Base-by-base conservation (phyloP, 495 filamentous ascomycete species). In the Apodospora peruviana region DNA sequence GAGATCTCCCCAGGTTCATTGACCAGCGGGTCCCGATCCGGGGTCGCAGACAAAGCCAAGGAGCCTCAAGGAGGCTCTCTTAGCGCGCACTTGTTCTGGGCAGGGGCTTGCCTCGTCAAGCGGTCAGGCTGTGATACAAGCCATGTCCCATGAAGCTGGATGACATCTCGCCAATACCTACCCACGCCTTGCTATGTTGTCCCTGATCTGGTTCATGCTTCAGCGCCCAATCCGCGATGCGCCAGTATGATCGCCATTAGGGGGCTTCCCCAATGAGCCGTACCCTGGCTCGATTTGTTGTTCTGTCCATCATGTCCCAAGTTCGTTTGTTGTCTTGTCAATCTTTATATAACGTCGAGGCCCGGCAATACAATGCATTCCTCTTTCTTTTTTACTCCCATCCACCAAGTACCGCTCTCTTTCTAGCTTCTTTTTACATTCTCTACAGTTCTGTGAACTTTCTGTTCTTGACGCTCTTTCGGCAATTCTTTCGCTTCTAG, bases 371-470 rank as follows among this genome's bases (percentile, higher is more conserved):
- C 21, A 20, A 19, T 17, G 16, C 14, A 35, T 18, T 44, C 19
- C 43, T 73, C 72, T 59, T 71, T 76, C 40, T 69, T 20, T 23
- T 72, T 44, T 54, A 45, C 45, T 47, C 57, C 45, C 45, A 45
- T 51, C 50, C 61, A 67, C 57, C 56, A 57, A 59, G 55, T 48
- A 60, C 58, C 56, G 53, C 48, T 40, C 52, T 52, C 40, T 60
- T 50, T 59, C 47, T 52, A 57, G 56, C 50, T 64, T 51, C 40
- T 50, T 45, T 58, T 50, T 57, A 40, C 57, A 36, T 52, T 67
- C 60, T 59, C 64, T 71, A 59, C 57, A 69, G 69, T 73, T 73
- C 71, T 74, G 72, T 63, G 65, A 73, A 74, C 71, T 71, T 58
- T 70, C 64, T 47, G 52, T 64, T 61, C 51, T 58, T 54, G 51